Evolutionary conservation across 1,284 basidiomycete species (phyloP).

Genomic region (Chiua sp.): DNA sequence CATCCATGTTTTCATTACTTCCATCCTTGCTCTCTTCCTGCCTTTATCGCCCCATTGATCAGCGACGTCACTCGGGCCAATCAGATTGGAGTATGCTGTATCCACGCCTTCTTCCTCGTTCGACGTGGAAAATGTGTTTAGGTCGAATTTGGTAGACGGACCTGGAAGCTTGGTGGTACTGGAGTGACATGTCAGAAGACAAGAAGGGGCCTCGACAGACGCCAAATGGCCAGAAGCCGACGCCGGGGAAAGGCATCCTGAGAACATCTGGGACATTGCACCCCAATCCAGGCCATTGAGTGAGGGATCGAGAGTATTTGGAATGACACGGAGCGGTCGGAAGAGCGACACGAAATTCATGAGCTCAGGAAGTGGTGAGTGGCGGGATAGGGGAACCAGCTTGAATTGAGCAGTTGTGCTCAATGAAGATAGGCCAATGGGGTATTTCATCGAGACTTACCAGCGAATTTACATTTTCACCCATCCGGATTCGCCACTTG

Average conservation of each 20-base stretch:
- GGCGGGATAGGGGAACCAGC: constrained; percentile 85
- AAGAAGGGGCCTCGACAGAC: constrained; percentile 28
- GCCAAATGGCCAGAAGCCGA: constrained; percentile 7
- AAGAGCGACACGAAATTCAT: constrained; percentile 81
- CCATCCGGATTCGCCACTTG: too few species aligned
- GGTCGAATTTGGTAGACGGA: constrained; percentile 12
- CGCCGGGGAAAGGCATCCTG: constrained; percentile 51
- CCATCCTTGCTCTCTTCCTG: constrained; percentile 47
- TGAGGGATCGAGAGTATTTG: constrained; percentile 76
- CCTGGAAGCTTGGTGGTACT: constrained; percentile 14
- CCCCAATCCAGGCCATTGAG: constrained; percentile 72
- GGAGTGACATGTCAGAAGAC: constrained; percentile 20
- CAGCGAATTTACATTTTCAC: too few species aligned
- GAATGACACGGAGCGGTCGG: constrained; percentile 72
- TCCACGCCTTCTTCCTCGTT: constrained; percentile 42
- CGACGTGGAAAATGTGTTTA: background rate
- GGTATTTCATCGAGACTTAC: too few species aligned
- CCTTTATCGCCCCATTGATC: constrained; percentile 59
- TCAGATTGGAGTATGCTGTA: constrained; percentile 60
- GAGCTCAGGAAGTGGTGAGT: constrained; percentile 87
- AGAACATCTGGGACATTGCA: constrained; percentile 71
- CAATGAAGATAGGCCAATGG: too few species aligned
- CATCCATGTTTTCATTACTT: constrained; percentile 51
- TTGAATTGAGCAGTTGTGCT: constrained; percentile 41
- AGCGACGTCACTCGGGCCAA: constrained; percentile 55